Evolutionary conservation across 345 rosid species (phyloP).

Genomic region (Brassica juncea): DNA sequence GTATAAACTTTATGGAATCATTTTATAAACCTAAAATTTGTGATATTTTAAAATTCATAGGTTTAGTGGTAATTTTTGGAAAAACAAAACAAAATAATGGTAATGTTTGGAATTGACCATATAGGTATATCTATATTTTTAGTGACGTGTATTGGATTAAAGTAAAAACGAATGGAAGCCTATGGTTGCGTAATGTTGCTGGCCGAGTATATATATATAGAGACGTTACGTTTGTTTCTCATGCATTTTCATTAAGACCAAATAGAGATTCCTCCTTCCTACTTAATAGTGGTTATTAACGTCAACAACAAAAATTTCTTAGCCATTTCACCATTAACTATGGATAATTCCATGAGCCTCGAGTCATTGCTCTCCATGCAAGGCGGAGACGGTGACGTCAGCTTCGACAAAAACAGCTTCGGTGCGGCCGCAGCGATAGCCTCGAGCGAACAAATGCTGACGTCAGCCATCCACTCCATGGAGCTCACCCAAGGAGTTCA

Average conservation of each 20-base stretch:
- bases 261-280: background rate
- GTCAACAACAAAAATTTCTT: background rate
- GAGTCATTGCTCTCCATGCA: conserved; percentile 54
- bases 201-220: background rate
- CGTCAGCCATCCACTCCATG: conserved; percentile 43
- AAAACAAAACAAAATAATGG: no score
- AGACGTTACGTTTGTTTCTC: background rate
- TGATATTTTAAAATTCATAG: no score
- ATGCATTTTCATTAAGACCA: background rate
- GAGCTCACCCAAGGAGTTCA: conserved; percentile 30
- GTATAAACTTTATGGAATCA: no score
- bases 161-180: background rate
- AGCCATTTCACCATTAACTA: background rate
- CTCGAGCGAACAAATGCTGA: conserved; percentile 51
- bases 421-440: conserved; percentile 50
- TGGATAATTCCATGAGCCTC: conserved; percentile 39
- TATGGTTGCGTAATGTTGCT: background rate
- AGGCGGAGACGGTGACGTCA: conserved; percentile 52
- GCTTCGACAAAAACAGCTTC: conserved; percentile 52
- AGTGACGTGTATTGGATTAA: no score
- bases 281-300: background rate
- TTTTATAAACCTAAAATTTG: no score
- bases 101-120: no score
- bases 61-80: no score
- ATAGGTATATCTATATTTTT: no score